phyloP scores from a whole-genome alignment of 2,329 filamentous ascomycete species.

The Sphaerostilbella broomeana region DNA sequence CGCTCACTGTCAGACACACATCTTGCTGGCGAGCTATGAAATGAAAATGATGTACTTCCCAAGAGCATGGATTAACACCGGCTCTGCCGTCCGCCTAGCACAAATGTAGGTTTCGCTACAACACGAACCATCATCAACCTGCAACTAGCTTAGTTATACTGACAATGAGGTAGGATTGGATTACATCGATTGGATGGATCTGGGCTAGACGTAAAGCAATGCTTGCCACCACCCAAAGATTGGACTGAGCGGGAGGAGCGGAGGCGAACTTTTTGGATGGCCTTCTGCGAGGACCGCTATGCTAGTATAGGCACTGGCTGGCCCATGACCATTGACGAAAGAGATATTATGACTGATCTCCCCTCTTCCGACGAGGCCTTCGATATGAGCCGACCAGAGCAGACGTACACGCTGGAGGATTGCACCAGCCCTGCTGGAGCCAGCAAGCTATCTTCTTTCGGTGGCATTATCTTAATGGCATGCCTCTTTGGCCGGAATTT shows the following conservation, averaged over 20 bases:
- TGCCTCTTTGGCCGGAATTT: slow-evolving; percentile 87
- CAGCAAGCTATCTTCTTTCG: slow-evolving; percentile 68
- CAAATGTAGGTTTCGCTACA: slow-evolving; percentile 59
- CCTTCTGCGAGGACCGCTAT: slow-evolving; percentile 84
- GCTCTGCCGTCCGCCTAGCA: slow-evolving; percentile 68
- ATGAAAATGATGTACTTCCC: slow-evolving; percentile 99
- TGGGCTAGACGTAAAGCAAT: slow-evolving; percentile 88
- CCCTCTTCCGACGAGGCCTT: slow-evolving; percentile 82
- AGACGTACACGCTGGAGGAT: slow-evolving; percentile 63
- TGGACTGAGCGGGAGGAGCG: slow-evolving; percentile 93
- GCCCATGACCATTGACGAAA: slow-evolving; percentile 91
- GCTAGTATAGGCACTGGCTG: slow-evolving; percentile 94
- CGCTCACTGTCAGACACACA: slow-evolving; percentile 79
- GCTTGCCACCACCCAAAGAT: slow-evolving; percentile 75
- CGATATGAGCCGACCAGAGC: slow-evolving; percentile 68
- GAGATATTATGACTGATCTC: slow-evolving; percentile 80
- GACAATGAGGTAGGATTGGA: slow-evolving; percentile 63
- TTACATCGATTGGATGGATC: slow-evolving; percentile 77
- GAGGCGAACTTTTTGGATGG: slow-evolving; percentile 89
- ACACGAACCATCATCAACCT: neutral
- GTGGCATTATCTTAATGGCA: slow-evolving; percentile 76
- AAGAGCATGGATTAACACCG: slow-evolving; percentile 87
- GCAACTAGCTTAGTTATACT: neutral
- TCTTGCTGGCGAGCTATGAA: slow-evolving; percentile 74
- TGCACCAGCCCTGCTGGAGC: slow-evolving; percentile 66